Base-by-base conservation (phyloP, 352 stramenopile species). In the Hyaloperonospora arabidopsidis region DNA sequence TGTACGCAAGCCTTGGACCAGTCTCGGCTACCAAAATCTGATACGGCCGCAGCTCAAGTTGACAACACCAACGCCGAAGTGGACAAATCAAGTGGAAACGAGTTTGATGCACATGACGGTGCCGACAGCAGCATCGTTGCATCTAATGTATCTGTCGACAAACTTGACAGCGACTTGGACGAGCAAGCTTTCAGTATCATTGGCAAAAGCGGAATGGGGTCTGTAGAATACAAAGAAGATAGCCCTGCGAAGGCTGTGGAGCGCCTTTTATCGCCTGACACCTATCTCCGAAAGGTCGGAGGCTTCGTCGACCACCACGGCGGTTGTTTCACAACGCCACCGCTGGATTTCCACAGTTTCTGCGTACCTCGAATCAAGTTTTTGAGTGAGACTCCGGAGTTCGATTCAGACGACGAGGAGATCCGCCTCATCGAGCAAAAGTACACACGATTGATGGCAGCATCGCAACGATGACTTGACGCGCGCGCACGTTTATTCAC, bases 341-440 rank as follows among this genome's bases (percentile, higher is more conserved):
- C 74, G 39, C 44, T 68, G 12, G 74, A 84, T 60, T 63, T 87
- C 23, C 73, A 86, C 49, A 86, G 73, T 55, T 84, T 90, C 19
- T 88, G 73, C 32, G 79, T 90, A n/a, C 80, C 80, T 41, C 79
- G 74, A 28, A 90, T 90, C 54, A 86, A 86, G 41, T 86, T 82
- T 64, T 57, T 67, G 5, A 52, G 22, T 8, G 72, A 83, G 25
- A 43, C 54, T 15, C 36, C 59, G 0, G 60, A 59, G 38, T 70
- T 54, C 35, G 80, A 91, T 56, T 89, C 80, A 18, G 80, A 91
- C 39, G 80, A 90, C 22, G 80, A 89, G 39, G 80, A 91, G 51
- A 70, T 89, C 23, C 67, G 74, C 7, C 70, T 75, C 53, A 91
- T 91, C 35, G 78, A 89, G 57, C 68, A 81, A 25, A 91, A 91